Conservation (phyloP, 2,329 filamentous ascomycete species). For the Albifimbria verrucaria region DNA sequence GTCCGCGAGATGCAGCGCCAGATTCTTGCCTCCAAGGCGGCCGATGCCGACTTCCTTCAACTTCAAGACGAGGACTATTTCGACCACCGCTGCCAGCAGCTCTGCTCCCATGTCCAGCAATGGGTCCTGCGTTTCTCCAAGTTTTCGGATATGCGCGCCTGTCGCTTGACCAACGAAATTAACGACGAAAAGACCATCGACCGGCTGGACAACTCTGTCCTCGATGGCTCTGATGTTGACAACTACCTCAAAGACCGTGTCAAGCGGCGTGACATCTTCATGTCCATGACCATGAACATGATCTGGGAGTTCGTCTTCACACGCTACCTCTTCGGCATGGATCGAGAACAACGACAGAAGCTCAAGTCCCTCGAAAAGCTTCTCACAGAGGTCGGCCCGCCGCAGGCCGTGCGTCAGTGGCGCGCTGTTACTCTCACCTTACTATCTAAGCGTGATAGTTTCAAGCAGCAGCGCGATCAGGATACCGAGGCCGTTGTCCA, state of each 20-base stretch:
- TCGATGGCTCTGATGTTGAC: constrained; percentile 93
- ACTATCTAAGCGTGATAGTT: constrained; percentile 75
- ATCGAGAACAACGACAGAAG: constrained; percentile 94
- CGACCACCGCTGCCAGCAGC: constrained; percentile 85
- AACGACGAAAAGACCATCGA: constrained; percentile 91
- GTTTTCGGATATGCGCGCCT: constrained; percentile 88
- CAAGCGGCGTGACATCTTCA: constrained; percentile 87
- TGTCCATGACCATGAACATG: constrained; percentile 99
- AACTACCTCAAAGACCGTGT: constrained; percentile 83
- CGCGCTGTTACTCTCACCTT: constrained; percentile 91
- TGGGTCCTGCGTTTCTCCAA: constrained; percentile 99
- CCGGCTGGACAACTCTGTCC: constrained; percentile 86
- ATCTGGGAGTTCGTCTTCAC: constrained; percentile 99
- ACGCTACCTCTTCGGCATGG: constrained; percentile 97
- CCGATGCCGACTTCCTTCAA: constrained; percentile 70
- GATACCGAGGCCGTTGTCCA: constrained; percentile 96
- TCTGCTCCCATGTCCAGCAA: constrained; percentile 94
- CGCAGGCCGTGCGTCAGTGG: constrained; percentile 92
- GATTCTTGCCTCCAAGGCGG: constrained; percentile 56
- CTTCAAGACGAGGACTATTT: constrained; percentile 93
- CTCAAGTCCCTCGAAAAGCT: constrained; percentile 94
- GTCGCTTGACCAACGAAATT: constrained; percentile 78
- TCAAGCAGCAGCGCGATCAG: constrained; percentile 75
- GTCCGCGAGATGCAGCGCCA: constrained; percentile 50
- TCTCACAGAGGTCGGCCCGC: constrained; percentile 81